These are phyloP conservation scores for Vicia sativa DNA, from an alignment of 306 rosid genomes.

Conservation along the genomic window DNA sequence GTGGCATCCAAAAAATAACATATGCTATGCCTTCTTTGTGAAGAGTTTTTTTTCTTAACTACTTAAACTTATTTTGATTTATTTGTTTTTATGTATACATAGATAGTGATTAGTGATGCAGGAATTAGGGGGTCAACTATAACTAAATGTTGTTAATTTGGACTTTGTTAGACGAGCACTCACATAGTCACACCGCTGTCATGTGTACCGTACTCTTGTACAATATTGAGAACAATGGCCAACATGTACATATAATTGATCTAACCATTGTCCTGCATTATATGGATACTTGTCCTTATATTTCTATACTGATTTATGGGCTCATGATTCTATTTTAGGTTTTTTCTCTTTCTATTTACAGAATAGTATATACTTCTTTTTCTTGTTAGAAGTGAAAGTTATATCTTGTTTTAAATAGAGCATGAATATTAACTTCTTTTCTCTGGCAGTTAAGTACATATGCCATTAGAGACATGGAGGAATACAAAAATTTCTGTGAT, in stretches of 20 bases:
- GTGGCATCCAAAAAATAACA: not conserved
- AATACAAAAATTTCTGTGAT: slow-evolving; percentile 95
- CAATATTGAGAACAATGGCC: not conserved
- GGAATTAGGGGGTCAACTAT: slow-evolving; percentile 19
- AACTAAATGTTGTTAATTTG: slow-evolving; percentile 19
- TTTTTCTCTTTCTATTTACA: not conserved
- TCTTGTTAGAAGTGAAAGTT: slow-evolving; percentile 19
- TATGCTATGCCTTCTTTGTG: not conserved
- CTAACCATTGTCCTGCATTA: slow-evolving; percentile 17
- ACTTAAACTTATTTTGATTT: not conserved
- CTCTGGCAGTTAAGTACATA: slow-evolving; percentile 72
- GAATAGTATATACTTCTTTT: slow-evolving; percentile 2
- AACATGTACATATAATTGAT: slow-evolving; percentile 1
- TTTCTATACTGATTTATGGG: slow-evolving; percentile 17
- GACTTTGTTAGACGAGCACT: not conserved
- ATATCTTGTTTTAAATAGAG: slow-evolving; percentile 20
- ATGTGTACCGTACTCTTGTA: not conserved
- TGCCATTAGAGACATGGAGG: slow-evolving; percentile 93
- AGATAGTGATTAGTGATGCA: slow-evolving; percentile 22
- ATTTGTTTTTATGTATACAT: not conserved
- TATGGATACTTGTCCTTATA: slow-evolving; percentile 13
- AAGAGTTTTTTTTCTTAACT: not conserved
- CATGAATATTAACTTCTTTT: slow-evolving; percentile 34
- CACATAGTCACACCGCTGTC: not conserved
- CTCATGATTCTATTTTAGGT: not conserved